phyloP scores from a whole-genome alignment of 2,329 filamentous ascomycete genomes.

The Calonectria montana region DNA sequence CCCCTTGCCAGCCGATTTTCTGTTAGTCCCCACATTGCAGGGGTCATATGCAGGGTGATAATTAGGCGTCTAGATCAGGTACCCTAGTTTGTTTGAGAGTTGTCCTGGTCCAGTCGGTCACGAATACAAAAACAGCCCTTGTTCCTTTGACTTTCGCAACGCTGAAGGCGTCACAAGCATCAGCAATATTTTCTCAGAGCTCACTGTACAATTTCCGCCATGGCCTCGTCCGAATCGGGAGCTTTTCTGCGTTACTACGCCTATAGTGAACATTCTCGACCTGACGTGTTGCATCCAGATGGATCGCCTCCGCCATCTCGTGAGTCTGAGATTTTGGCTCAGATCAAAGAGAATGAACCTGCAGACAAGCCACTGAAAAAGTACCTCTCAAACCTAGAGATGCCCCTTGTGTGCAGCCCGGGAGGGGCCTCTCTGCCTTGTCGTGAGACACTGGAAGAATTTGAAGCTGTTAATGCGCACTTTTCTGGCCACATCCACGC shows the following conservation, averaged over 20 bases:
- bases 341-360: neutral
- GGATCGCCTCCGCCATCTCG: neutral
- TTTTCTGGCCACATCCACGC: slow-evolving; percentile 11
- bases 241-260: neutral
- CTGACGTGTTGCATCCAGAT: neutral
- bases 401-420: neutral
- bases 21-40: neutral
- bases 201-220: neutral
- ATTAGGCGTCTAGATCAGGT: neutral
- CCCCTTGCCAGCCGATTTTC: neutral
- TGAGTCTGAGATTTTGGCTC: neutral
- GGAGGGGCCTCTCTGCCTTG: neutral
- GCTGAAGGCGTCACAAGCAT: neutral
- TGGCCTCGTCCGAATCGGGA: neutral
- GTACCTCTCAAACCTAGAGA: neutral
- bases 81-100: neutral
- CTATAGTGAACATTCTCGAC: neutral
- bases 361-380: neutral
- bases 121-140: neutral
- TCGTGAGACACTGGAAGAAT: slow-evolving; percentile 6
- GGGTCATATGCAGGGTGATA: neutral
- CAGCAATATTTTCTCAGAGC: neutral
- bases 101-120: neutral
- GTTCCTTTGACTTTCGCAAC: neutral
- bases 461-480: slow-evolving; percentile 6